Evolutionary conservation across 2,329 filamentous ascomycete species (phyloP).

Genomic region (Monascus ruber): DNA sequence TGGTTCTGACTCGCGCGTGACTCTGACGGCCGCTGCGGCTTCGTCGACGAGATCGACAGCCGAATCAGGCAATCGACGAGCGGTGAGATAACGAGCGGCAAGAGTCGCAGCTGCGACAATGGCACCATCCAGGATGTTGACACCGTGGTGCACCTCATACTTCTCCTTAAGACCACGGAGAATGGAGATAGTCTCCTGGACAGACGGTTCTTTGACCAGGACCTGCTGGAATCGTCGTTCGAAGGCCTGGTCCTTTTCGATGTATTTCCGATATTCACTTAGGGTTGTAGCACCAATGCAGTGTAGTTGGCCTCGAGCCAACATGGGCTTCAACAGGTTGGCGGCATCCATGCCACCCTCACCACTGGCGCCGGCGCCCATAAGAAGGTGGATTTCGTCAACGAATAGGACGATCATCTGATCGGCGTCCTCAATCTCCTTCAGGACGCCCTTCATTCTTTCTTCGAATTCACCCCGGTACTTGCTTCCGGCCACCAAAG

Average conservation of each 20-base stretch:
- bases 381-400: constrained; percentile 95
- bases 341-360: constrained; percentile 98
- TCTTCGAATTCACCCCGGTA: constrained; percentile 98
- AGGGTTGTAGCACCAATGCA: constrained; percentile 96
- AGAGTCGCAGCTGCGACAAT: constrained; percentile 86
- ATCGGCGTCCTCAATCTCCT: constrained; percentile 88
- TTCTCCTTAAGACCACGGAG: constrained; percentile 96
- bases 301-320: constrained; percentile 90
- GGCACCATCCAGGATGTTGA: constrained; percentile 88
- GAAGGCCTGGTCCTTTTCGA: constrained; percentile 96
- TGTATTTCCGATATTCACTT: constrained; percentile 94
- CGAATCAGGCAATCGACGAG: constrained; percentile 82
- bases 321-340: constrained; percentile 95
- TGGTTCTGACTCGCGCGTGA: constrained; percentile 90
- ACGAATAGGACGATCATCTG: constrained; percentile 98
- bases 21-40: constrained; percentile 88
- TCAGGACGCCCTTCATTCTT: constrained; percentile 96
- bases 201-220: constrained; percentile 82
- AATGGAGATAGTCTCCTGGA: constrained; percentile 88
- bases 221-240: constrained; percentile 98
- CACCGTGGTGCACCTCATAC: constrained; percentile 96
- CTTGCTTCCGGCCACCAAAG: constrained; percentile 92
- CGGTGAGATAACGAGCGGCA: constrained; percentile 85
- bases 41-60: constrained; percentile 95
- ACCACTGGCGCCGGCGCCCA: constrained; percentile 89